Conservation (phyloP, 768 basidiomycete genomes). For the Coprinopsis sp. region DNA sequence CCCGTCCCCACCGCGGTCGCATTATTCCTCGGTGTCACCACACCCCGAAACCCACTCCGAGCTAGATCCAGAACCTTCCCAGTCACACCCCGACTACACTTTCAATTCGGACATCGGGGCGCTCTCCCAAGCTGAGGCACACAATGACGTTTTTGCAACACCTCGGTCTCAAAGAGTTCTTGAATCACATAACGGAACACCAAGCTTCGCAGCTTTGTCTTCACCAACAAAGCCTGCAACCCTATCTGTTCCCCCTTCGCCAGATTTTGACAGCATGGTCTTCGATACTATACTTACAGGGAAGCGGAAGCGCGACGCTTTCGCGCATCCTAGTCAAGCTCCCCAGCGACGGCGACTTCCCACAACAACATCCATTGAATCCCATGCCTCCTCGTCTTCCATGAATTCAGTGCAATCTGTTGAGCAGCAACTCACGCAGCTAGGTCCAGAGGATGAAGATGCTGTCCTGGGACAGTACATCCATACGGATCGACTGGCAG, state of each 20-base stretch:
- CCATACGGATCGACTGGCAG: neutral
- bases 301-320: conserved; percentile 1
- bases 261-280: conserved; percentile 11
- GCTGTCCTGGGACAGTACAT: neutral
- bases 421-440: conserved; percentile 47
- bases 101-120: neutral
- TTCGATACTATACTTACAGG: conserved; percentile 1
- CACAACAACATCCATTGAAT: conserved; percentile 7
- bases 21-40: conserved; percentile 1
- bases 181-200: conserved; percentile 2
- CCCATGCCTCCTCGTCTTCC: conserved; percentile 25
- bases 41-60: neutral
- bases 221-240: conserved; percentile 16
- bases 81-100: neutral
- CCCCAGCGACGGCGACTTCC: neutral
- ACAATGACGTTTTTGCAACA: conserved; percentile 2
- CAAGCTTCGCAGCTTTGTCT: conserved; percentile 25
- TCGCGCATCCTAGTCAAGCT: neutral
- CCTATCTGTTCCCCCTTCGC: conserved; percentile 10
- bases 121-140: no score
- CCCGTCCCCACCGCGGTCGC: conserved; percentile 13
- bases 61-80: neutral
- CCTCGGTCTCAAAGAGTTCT: conserved; percentile 1
- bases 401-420: conserved; percentile 38
- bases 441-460: conserved; percentile 18